Evolutionary conservation across 176 grass and related monocot genomes (phyloP).

Genomic region (Triticum urartu): DNA sequence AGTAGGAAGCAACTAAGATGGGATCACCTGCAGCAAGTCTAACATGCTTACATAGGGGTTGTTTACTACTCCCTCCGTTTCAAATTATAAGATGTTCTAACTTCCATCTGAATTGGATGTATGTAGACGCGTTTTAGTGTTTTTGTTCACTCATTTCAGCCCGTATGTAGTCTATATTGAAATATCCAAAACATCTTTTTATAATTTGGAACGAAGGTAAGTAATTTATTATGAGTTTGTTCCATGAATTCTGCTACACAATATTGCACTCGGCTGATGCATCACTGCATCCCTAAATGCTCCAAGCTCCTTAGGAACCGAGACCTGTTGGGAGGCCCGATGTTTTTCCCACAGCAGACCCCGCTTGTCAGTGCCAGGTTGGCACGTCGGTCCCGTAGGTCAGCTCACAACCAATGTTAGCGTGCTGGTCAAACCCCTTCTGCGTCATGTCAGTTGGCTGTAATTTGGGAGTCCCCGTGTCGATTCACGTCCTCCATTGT

Average conservation of each 20-base stretch:
- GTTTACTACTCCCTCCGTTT: not conserved
- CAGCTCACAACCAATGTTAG: not conserved
- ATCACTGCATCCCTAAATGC: conserved; percentile 5
- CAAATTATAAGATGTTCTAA: no score
- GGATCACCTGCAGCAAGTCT: not conserved
- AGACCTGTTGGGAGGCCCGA: not conserved
- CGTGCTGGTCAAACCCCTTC: not conserved
- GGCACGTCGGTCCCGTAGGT: not conserved
- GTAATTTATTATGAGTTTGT: not conserved
- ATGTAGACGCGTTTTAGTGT: no score
- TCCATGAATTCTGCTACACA: not conserved
- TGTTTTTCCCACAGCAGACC: not conserved
- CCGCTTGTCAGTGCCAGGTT: not conserved
- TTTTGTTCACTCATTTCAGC: no score
- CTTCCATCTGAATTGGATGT: no score
- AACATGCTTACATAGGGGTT: not conserved
- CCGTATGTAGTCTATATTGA: no score
- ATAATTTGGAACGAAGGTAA: no score
- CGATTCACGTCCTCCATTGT: not conserved
- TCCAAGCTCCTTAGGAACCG: not conserved
- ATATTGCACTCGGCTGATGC: not conserved
- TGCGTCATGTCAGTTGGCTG: not conserved
- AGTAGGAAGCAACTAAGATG: not conserved
- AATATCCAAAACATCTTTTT: no score
- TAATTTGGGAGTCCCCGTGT: not conserved